These are phyloP conservation scores for Gryganskiella cystojenkinii DNA, from an alignment of 192 early-diverging fungal species.

Conservation along the genomic window DNA sequence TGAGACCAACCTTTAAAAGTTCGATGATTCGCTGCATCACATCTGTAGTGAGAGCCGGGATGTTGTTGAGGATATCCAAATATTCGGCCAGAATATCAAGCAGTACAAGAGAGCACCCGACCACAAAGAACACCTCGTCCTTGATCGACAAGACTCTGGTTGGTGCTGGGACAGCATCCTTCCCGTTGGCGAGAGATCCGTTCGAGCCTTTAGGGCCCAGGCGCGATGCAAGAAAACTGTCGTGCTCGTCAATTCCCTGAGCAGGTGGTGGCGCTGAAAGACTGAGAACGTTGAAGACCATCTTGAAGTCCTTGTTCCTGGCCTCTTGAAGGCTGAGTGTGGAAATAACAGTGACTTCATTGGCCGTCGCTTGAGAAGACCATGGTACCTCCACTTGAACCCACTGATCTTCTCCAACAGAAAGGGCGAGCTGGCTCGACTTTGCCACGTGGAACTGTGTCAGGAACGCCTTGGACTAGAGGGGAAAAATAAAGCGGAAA, in stretches of 20 bases:
- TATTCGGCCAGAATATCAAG: constrained; percentile 95
- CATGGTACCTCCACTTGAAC: constrained; percentile 90
- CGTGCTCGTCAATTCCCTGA: constrained; percentile 27
- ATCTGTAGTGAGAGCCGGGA: constrained; percentile 83
- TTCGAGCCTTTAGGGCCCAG: constrained; percentile 14
- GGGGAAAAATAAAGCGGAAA: neutral
- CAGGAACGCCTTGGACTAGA: constrained; percentile 88
- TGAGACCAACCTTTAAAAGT: constrained; percentile 78
- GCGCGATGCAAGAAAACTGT: constrained; percentile 9
- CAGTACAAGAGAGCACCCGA: constrained; percentile 88
- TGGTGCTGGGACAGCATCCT: constrained; percentile 45
- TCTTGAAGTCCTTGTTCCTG: constrained; percentile 49
- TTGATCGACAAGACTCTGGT: constrained; percentile 80
- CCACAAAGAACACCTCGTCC: constrained; percentile 84
- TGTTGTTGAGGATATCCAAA: constrained; percentile 82
- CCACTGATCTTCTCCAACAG: constrained; percentile 99
- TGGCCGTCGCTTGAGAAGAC: constrained; percentile 91
- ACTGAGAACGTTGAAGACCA: constrained; percentile 40
- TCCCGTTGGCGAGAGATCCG: constrained; percentile 8
- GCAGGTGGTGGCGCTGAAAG: constrained; percentile 21
- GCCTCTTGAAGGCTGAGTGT: constrained; percentile 53
- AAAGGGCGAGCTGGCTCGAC: constrained; percentile 82
- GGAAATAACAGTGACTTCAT: constrained; percentile 71
- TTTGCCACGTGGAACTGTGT: constrained; percentile 95
- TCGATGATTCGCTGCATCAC: constrained; percentile 91